A percentile compares a stretch with the other conserved stretches of the same genome.
Evolutionary conservation across 106 monocot genomes (phyloP).

Genomic region (Dendrobium officinale): DNA sequence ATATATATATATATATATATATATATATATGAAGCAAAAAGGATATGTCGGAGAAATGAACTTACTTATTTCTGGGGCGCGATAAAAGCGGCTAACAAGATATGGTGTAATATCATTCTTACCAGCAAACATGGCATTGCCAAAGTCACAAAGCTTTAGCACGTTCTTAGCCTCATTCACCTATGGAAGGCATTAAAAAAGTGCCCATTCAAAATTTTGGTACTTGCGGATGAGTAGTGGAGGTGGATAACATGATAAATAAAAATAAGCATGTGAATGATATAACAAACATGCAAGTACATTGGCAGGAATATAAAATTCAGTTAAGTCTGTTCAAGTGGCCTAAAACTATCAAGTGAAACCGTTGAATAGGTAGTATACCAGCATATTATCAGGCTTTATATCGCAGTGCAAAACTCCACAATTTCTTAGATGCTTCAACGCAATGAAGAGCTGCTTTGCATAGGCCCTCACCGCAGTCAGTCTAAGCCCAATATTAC

Average conservation of each 20-base stretch:
- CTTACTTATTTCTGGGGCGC: constrained; percentile 99
- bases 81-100: constrained; percentile 97
- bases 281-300: not conserved
- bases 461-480: constrained; percentile 99
- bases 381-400: constrained; percentile 99
- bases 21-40: not conserved
- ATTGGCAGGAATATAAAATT: not conserved
- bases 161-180: constrained; percentile 95
- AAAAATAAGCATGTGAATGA: not conserved
- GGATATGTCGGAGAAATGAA: not conserved
- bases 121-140: constrained; percentile 95
- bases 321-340: not conserved
- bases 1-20: not conserved
- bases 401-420: constrained; percentile 96
- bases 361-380: constrained; percentile 17
- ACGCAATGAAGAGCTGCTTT: constrained; percentile 97
- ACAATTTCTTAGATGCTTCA: constrained; percentile 97
- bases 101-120: constrained; percentile 98
- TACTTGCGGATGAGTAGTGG: not conserved
- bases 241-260: not conserved
- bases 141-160: constrained; percentile 96
- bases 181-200: constrained; percentile 24
- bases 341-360: not conserved
- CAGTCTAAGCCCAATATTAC: constrained; percentile 98
- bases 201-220: not conserved